Base-by-base conservation (phyloP, 768 basidiomycete species). In the Russula brevipes region DNA sequence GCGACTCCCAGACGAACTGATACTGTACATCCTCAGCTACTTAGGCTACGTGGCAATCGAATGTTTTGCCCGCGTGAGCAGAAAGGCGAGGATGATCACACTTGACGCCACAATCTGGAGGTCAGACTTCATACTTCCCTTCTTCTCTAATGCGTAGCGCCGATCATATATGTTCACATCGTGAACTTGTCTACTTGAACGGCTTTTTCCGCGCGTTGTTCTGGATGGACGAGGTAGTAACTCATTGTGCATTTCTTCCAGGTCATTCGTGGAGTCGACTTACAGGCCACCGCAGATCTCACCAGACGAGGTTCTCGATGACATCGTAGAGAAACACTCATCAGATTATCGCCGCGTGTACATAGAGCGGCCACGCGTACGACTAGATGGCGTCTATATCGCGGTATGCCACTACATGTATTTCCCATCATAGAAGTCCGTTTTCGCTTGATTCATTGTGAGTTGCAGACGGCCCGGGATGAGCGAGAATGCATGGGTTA, bases 361-460 rank as follows among this genome's bases (percentile, higher is more conserved):
- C 72, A 82, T 96, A 47, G 89, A 94, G 73, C 89, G 92, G 61
- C 92, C 93, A 14, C 82, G 94, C 52, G 73, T 96, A 53, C 85
- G 94, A 44, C 72, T 88, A 66, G 94, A 96, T 64, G 94, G 94
- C 2, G 86, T 93, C 10, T 96, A 96, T 72, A 94, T 97, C 56
- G 87, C 91, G 24, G 88, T 91, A 19, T 95, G 93, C 70, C 93
- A 94, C 73, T 96, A 91, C 68, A 77, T 87, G 89, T 90, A 72
- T n/a, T 59, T 59, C 38, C 19, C 64, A 85, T 73, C 55, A 59
- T 35, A 39, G 54, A 61, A 54, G 57, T 61, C 56, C 19, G 30
- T 54, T 59, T 47, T 54, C 42, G 59, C 46, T 38, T 50, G 55
- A 57, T 52, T 65, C 49, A 58, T 61, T 45, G 36, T 47, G 31